phyloP scores from a whole-genome alignment of 352 stramenopile genomes.

The Phytophthora palmivora region DNA sequence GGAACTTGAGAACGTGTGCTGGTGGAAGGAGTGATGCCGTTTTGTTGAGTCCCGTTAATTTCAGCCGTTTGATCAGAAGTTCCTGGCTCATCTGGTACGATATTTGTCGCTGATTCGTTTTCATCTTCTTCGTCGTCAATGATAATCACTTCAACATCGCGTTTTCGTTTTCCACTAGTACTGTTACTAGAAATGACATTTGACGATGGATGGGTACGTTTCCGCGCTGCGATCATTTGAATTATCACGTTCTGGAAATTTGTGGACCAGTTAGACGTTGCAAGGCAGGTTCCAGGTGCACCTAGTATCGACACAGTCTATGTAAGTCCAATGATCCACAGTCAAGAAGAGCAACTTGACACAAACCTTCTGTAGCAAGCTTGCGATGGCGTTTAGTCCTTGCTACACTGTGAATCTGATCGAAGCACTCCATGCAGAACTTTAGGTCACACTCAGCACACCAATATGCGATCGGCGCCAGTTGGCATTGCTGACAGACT shows the following conservation, averaged over 20 bases:
- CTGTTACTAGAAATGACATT: conserved; percentile 2
- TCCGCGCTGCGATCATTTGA: conserved; percentile 38
- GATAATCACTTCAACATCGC: conserved; percentile 65
- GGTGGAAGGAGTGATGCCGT: conserved; percentile 1
- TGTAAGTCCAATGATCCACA: not conserved
- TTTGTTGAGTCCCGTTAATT: conserved; percentile 1
- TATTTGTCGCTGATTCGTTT: conserved; percentile 3
- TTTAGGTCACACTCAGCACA: conserved; percentile 68
- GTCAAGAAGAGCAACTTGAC: not conserved
- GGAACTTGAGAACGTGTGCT: not conserved
- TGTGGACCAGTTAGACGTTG: conserved; percentile 50
- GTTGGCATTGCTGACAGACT: conserved; percentile 74
- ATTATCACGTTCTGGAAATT: conserved; percentile 52
- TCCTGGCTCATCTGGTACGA: not conserved
- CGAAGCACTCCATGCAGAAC: conserved; percentile 69
- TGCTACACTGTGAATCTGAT: conserved; percentile 52
- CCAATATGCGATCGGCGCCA: conserved; percentile 51
- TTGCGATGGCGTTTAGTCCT: conserved; percentile 43
- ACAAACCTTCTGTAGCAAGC: conserved; percentile 52
- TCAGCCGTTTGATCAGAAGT: not conserved
- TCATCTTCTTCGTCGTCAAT: conserved; percentile 51
- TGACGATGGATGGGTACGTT: conserved; percentile 1
- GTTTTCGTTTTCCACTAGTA: conserved; percentile 54
- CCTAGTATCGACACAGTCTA: conserved; percentile 31
- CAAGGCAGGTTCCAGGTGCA: conserved; percentile 46